These are phyloP conservation scores for Alisma plantagoaquatica DNA, from an alignment of 106 monocot species.

Conservation along the genomic window DNA sequence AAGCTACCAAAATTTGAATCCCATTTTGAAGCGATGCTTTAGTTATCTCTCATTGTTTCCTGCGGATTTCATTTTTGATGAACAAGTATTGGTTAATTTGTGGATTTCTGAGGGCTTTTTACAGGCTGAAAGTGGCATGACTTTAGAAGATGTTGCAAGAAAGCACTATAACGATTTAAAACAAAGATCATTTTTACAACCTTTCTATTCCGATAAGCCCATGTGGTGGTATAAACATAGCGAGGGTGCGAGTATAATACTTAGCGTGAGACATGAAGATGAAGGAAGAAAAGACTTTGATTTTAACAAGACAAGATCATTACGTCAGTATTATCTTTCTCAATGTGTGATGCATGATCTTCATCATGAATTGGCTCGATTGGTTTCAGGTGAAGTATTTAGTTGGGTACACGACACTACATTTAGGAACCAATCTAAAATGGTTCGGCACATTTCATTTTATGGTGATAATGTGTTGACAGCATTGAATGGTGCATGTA, in stretches of 20 bases:
- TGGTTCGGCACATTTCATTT: too few species aligned
- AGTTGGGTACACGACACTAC: background rate
- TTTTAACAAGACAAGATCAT: too few species aligned
- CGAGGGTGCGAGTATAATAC: too few species aligned
- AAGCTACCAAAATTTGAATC: conserved; percentile 18
- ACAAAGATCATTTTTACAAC: conserved; percentile 15
- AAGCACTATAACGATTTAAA: conserved; percentile 17
- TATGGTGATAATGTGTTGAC: too few species aligned
- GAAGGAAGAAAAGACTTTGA: too few species aligned
- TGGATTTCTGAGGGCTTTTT: conserved; percentile 27
- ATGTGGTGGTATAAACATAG: too few species aligned
- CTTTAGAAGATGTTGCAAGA: conserved; percentile 13
- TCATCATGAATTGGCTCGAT: conserved; percentile 24
- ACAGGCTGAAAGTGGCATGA: background rate
- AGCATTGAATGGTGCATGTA: background rate
- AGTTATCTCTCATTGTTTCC: conserved; percentile 18
- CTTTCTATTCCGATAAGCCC: too few species aligned
- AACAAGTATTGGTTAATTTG: conserved; percentile 5
- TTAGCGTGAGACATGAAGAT: too few species aligned
- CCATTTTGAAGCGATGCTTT: conserved; percentile 22
- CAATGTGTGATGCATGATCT: conserved; percentile 21
- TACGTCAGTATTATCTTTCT: background rate
- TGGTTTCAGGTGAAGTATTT: conserved; percentile 15
- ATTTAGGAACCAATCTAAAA: background rate
- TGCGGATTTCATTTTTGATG: background rate